phyloP scores from a whole-genome alignment of 305 asterid species.

The Fraxinus floribunda region DNA sequence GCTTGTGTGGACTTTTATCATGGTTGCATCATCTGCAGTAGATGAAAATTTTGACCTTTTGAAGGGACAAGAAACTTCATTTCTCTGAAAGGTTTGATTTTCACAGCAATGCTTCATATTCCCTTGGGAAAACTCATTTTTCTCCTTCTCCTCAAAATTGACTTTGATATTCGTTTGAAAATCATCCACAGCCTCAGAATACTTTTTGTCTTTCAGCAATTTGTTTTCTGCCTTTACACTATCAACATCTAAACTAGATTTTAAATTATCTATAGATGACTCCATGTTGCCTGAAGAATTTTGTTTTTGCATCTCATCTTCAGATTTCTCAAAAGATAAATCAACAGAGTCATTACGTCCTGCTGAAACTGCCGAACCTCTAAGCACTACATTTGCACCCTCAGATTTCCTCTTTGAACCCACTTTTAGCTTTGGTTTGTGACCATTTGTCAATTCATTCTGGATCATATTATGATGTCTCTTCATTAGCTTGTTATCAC shows the following conservation, averaged over 20 bases:
- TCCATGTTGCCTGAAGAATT: constrained; percentile 29
- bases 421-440: constrained; percentile 31
- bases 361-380: constrained; percentile 26
- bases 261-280: constrained; percentile 35
- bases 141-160: constrained; percentile 38
- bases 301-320: constrained; percentile 29
- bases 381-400: constrained; percentile 30
- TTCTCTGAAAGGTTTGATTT: constrained; percentile 31
- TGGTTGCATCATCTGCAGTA: constrained; percentile 37
- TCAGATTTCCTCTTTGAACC: constrained; percentile 47
- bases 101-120: constrained; percentile 50
- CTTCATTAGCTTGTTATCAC: constrained; percentile 33
- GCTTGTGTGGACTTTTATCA: constrained; percentile 33
- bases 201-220: constrained; percentile 43
- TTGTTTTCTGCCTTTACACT: constrained; percentile 46
- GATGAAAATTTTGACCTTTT: constrained; percentile 45
- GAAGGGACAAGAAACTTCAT: constrained; percentile 39
- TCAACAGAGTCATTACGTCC: constrained; percentile 1
- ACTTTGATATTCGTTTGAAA: constrained; percentile 30
- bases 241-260: constrained; percentile 30
- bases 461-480: constrained; percentile 30
- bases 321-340: constrained; percentile 25
- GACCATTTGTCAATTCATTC: constrained; percentile 54
- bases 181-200: constrained; percentile 34
- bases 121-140: constrained; percentile 41